phyloP scores from a whole-genome alignment of 2,329 filamentous ascomycete species.

The Fusarium succisae region DNA sequence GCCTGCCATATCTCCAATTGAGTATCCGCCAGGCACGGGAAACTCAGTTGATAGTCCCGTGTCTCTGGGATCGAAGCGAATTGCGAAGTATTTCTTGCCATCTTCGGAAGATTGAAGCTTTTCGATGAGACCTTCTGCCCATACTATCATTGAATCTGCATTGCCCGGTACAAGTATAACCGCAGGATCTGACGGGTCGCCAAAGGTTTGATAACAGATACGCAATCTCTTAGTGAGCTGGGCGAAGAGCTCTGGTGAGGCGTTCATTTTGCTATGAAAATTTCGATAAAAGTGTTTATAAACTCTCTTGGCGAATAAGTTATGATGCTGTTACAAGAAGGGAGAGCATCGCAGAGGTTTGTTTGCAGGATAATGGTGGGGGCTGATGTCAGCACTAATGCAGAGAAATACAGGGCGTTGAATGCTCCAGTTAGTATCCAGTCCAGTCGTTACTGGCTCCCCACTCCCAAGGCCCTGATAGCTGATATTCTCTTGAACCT shows the following conservation, averaged over 20 bases:
- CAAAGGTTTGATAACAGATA: conserved; percentile 45
- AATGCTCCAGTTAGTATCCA: not conserved
- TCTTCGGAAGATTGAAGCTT: conserved; percentile 26
- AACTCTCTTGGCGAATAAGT: not conserved
- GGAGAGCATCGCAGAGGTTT: not conserved
- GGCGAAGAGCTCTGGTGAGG: conserved; percentile 40
- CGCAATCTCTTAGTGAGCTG: conserved; percentile 38
- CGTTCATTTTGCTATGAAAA: conserved; percentile 3
- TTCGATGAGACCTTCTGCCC: conserved; percentile 30
- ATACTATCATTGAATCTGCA: conserved; percentile 39
- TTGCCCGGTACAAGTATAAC: conserved; percentile 40
- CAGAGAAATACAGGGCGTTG: not conserved
- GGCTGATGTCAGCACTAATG: conserved; percentile 5
- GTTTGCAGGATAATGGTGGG: not conserved
- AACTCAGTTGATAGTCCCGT: conserved; percentile 41
- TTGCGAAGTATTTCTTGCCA: conserved; percentile 21
- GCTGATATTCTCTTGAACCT: not conserved
- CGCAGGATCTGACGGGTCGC: conserved; percentile 36
- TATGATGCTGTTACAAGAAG: not conserved
- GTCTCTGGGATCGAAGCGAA: conserved; percentile 41
- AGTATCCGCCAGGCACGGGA: conserved; percentile 36
- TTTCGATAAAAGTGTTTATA: not conserved
- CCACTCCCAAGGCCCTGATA: not conserved
- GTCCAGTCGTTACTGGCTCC: too few relatives aligned
- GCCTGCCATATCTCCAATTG: conserved; percentile 39